A percentile compares a stretch with the other conserved stretches of the same genome.
phyloP scores from a whole-genome alignment of 257 asterid genomes.

The Petunia axillaris region DNA sequence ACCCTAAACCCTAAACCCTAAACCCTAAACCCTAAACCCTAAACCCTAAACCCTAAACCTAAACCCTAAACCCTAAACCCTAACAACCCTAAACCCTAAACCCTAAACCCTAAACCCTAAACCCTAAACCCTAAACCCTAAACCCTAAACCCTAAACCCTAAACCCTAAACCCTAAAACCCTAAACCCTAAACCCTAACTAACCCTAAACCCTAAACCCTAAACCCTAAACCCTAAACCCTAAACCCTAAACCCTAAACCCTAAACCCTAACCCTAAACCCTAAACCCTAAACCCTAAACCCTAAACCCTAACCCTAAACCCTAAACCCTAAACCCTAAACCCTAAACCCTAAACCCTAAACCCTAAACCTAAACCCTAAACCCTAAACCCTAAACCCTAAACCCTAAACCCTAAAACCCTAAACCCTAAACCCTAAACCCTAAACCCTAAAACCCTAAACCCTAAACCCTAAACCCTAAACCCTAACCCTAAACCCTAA shows the following conservation, averaged over 20 bases:
- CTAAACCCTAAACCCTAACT: background rate
- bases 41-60: too few relatives aligned
- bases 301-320: background rate
- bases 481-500: background rate
- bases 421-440: slow-evolving; percentile 8
- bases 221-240: background rate
- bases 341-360: too few relatives aligned
- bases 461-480: too few relatives aligned
- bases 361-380: slow-evolving; percentile 5
- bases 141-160: too few relatives aligned
- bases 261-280: too few relatives aligned
- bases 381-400: slow-evolving; percentile 20
- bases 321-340: background rate
- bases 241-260: too few relatives aligned
- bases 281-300: too few relatives aligned
- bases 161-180: background rate
- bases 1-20: slow-evolving; percentile 25
- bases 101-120: background rate
- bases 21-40: background rate
- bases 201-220: too few relatives aligned
- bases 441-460: background rate
- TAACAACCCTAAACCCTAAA: too few relatives aligned
- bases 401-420: slow-evolving; percentile 22
- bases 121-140: too few relatives aligned
- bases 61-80: background rate